Evolutionary conservation across 148 eudicot genomes (phyloP).

Genomic region (Silene conica): DNA sequence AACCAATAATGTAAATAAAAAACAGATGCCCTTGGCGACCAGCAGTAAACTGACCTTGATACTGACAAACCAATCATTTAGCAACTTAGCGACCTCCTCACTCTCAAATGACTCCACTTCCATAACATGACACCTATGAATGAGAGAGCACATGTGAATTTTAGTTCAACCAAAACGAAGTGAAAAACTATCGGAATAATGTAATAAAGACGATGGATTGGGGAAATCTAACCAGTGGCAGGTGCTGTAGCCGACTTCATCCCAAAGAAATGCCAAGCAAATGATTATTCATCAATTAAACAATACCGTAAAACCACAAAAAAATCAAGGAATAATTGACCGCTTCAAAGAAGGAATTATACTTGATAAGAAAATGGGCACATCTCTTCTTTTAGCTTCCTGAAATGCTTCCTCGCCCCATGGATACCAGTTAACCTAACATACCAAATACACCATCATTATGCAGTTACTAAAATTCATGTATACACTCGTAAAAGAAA

Average conservation of each 20-base stretch:
- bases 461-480: not conserved
- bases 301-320: conserved; percentile 17
- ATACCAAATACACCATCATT: not conserved
- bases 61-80: conserved; percentile 91
- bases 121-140: conserved; percentile 98
- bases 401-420: conserved; percentile 97
- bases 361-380: conserved; percentile 94
- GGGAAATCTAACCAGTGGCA: conserved; percentile 79
- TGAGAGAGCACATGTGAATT: conserved; percentile 4
- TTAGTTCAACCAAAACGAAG: not conserved
- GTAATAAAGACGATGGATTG: not conserved
- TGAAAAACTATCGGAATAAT: not conserved
- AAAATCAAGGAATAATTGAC: not conserved
- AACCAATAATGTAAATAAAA: not conserved
- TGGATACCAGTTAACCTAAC: conserved; percentile 95
- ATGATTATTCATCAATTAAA: conserved; percentile 18
- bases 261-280: conserved; percentile 24
- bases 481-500: not conserved
- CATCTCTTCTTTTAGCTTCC: conserved; percentile 84
- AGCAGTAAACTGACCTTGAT: conserved; percentile 55
- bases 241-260: conserved; percentile 95
- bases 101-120: conserved; percentile 96
- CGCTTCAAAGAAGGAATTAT: conserved; percentile 15
- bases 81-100: conserved; percentile 81
- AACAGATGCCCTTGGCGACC: not conserved